Conservation (phyloP, 805 yeast genomes). For the Blastobotrys terrestris region DNA sequence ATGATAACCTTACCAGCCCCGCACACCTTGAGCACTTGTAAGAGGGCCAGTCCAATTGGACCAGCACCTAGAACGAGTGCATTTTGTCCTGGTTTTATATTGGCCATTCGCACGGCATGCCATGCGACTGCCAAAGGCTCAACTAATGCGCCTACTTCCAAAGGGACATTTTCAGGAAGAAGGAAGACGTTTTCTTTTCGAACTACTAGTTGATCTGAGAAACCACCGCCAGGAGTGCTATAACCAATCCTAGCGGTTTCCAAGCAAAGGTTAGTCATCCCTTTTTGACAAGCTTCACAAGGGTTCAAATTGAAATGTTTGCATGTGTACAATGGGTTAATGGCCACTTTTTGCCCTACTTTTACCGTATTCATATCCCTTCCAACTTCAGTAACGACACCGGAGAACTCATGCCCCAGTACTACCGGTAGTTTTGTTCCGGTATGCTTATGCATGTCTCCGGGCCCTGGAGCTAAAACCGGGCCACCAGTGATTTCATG, state of each 20-base stretch:
- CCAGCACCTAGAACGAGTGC: conserved; percentile 84
- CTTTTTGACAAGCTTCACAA: conserved; percentile 68
- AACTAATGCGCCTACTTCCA: conserved; percentile 81
- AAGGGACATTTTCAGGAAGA: conserved; percentile 68
- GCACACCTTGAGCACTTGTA: conserved; percentile 45
- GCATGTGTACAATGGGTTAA: conserved; percentile 75
- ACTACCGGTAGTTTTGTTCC: conserved; percentile 61
- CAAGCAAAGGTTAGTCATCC: conserved; percentile 77
- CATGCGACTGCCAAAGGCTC: conserved; percentile 88
- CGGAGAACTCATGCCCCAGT: conserved; percentile 83
- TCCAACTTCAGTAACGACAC: conserved; percentile 69
- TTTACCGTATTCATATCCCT: conserved; percentile 53
- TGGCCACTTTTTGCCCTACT: conserved; percentile 80
- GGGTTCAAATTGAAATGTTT: conserved; percentile 38
- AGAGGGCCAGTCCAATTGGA: conserved; percentile 67
- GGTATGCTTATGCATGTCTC: conserved; percentile 35
- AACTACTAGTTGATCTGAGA: conserved; percentile 61
- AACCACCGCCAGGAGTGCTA: conserved; percentile 69
- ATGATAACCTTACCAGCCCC: conserved; percentile 40
- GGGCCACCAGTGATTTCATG: conserved; percentile 57
- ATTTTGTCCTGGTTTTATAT: conserved; percentile 55
- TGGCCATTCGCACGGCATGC: conserved; percentile 64
- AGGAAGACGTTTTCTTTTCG: conserved; percentile 81
- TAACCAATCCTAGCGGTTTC: conserved; percentile 71
- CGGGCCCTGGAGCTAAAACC: conserved; percentile 40